These are phyloP conservation scores for Epicoccum nigrum DNA, from an alignment of 2,329 filamentous ascomycete genomes.

Conservation along the genomic window DNA sequence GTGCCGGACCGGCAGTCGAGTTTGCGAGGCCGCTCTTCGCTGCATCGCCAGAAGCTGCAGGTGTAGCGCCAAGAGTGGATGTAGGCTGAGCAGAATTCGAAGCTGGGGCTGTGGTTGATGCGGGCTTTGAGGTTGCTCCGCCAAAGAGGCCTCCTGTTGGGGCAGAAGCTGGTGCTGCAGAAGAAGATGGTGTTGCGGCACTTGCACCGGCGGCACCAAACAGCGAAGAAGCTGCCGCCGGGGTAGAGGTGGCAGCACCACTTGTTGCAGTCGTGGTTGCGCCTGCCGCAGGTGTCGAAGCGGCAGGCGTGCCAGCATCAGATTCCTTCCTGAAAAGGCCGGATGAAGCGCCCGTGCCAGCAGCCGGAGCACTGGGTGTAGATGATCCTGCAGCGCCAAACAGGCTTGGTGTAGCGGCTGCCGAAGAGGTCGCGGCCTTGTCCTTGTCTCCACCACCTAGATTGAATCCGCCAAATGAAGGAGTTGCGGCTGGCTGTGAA, in stretches of 20 bases:
- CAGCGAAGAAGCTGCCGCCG: slow-evolving; percentile 25
- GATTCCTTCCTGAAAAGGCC: slow-evolving; percentile 22
- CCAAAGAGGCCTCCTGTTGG: slow-evolving; percentile 27
- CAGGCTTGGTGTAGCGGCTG: slow-evolving; percentile 26
- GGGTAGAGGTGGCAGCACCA: slow-evolving; percentile 23
- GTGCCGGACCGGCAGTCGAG: slow-evolving; percentile 80
- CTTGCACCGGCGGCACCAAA: slow-evolving; percentile 29
- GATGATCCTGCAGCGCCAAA: slow-evolving; percentile 27
- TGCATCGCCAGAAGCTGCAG: slow-evolving; percentile 29
- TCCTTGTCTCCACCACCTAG: slow-evolving; percentile 29
- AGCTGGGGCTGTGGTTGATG: slow-evolving; percentile 27
- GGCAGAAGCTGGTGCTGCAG: slow-evolving; percentile 20
- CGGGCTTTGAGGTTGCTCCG: slow-evolving; percentile 22
- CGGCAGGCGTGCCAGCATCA: slow-evolving; percentile 21
- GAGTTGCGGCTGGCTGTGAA: slow-evolving; percentile 30
- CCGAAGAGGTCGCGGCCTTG: slow-evolving; percentile 31
- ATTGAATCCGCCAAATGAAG: slow-evolving; percentile 19
- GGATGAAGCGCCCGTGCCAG: slow-evolving; percentile 25
- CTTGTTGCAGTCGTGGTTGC: slow-evolving; percentile 26
- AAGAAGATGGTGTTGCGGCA: slow-evolving; percentile 25
- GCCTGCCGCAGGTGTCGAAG: slow-evolving; percentile 27
- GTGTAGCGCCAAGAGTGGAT: slow-evolving; percentile 25
- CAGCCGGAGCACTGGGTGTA: slow-evolving; percentile 15
- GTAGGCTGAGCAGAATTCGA: slow-evolving; percentile 25
- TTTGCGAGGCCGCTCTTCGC: slow-evolving; percentile 61